Conservation (phyloP, 371 early-diverging fungal species). For the Sporodiniella umbellata region DNA sequence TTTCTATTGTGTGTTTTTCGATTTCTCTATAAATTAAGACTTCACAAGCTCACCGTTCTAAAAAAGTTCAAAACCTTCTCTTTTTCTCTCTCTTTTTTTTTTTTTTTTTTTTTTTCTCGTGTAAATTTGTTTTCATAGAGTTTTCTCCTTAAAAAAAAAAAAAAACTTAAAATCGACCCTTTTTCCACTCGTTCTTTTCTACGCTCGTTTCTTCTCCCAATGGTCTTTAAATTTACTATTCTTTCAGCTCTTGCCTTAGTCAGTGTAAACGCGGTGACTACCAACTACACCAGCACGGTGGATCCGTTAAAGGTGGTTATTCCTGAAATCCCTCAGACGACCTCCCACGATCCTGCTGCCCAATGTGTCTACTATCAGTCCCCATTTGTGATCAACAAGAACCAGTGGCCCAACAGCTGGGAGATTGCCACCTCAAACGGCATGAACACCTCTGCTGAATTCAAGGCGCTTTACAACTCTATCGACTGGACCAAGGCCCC, state of each 20-base stretch:
- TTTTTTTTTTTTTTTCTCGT: too few relatives aligned
- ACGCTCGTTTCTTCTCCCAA: neutral
- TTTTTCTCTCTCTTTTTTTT: too few relatives aligned
- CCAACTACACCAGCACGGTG: conserved; percentile 19
- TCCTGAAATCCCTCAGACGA: conserved; percentile 34
- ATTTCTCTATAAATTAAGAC: conserved; percentile 3
- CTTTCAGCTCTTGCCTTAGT: conserved; percentile 7
- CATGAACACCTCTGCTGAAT: conserved; percentile 36
- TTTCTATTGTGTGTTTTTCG: neutral
- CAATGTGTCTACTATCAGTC: conserved; percentile 31
- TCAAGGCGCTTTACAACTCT: conserved; percentile 29
- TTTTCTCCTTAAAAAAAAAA: too few relatives aligned
- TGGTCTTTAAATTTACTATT: conserved; percentile 25
- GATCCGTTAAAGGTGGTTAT: conserved; percentile 31
- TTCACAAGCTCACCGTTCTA: too few relatives aligned
- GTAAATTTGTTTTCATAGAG: too few relatives aligned
- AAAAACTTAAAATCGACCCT: too few relatives aligned
- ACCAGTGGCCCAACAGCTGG: conserved; percentile 39
- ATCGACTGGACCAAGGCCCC: conserved; percentile 40
- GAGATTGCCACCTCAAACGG: conserved; percentile 35
- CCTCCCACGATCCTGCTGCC: conserved; percentile 21
- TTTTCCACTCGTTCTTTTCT: neutral
- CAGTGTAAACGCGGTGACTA: conserved; percentile 18
- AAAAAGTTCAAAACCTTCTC: too few relatives aligned
- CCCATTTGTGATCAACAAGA: conserved; percentile 10